Evolutionary conservation across 2,329 filamentous ascomycete genomes (phyloP), one percentile per base, ranked within the genome.

Genomic region (Exophiala bonariae): DNA sequence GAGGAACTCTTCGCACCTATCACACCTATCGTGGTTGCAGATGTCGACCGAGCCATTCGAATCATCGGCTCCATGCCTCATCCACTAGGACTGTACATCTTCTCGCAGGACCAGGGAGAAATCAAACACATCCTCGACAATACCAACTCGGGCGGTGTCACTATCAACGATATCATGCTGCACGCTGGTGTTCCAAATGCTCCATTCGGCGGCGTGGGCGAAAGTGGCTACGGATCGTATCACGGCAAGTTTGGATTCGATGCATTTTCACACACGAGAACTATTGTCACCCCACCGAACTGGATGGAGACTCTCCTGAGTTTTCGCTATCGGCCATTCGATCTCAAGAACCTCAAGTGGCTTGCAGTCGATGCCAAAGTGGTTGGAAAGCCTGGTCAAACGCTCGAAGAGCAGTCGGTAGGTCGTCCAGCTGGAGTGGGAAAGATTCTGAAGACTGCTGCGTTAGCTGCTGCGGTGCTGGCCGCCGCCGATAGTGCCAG

Each of bases 121-220:
- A 66, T 68, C 37, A 54, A 64, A 13, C 59, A 61, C 36, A 63
- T 58, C 33, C 48, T 60, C 32, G 47, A 56, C 41, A 68, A 71
- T 38, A 70, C 66, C n/a, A 58, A 56, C 13, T 78, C 75, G 4
- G 76, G 76, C 5, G 75, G 75, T 14, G 75, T 77, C 42, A 76
- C 73, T 10, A 63, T 77, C 59, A 79, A 79, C 58, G 75, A 77
- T 55, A 64, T 67, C 31, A 66, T 70, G 51, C 61, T 75, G 33
- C 76, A 79, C 50, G 64, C 64, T 38, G 64, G 61, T 28, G 64
- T 72, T 34, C 66, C 67, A 2, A 63, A 64, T 19, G 66, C 69
- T 2, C 75, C 76, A 5, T 69, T 80, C 35, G 76, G 77, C 35
- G 76, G 77, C 26, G 67, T 78, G 16, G 77, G 77, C 20, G 64